A percentile compares a stretch with the other conserved stretches of the same genome.
Evolutionary conservation across 805 yeast species (phyloP).

Genomic region (Nakazawaea molendinolei): DNA sequence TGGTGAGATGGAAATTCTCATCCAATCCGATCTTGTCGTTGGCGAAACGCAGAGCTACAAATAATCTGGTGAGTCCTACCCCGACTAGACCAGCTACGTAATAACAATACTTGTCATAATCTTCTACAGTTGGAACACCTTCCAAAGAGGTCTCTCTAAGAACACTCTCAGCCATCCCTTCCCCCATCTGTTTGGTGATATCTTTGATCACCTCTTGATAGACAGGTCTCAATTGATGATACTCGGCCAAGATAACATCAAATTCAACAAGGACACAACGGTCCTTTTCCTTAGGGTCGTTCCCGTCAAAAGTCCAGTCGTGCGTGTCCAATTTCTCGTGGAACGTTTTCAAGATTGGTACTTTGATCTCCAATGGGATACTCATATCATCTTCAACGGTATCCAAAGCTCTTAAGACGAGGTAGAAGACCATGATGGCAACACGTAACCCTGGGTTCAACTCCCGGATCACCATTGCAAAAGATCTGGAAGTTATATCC

Average conservation of each 20-base stretch:
- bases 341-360: constrained; percentile 69
- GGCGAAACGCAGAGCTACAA: constrained; percentile 70
- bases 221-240: constrained; percentile 61
- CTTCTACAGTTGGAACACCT: constrained; percentile 74
- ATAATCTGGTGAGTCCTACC: constrained; percentile 83
- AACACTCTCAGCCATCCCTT: constrained; percentile 95
- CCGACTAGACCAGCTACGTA: constrained; percentile 98
- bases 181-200: constrained; percentile 83
- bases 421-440: constrained; percentile 77
- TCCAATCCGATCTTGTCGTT: constrained; percentile 34
- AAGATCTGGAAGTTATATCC: constrained; percentile 74
- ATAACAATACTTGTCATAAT: constrained; percentile 88
- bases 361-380: constrained; percentile 59
- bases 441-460: constrained; percentile 83
- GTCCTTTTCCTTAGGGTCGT: constrained; percentile 73
- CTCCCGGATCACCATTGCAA: constrained; percentile 89
- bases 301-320: constrained; percentile 80
- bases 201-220: constrained; percentile 76
- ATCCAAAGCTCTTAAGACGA: constrained; percentile 84
- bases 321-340: constrained; percentile 50
- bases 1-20: constrained; percentile 53
- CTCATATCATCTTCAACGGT: constrained; percentile 97
- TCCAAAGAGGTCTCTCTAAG: constrained; percentile 65
- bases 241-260: constrained; percentile 61
- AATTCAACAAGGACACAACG: constrained; percentile 77